Percentiles rank a stretch among this genome's conserved stretches.
These are phyloP conservation scores for Suillus clintonianus DNA, from an alignment of 768 basidiomycete species.

Conservation along the genomic window DNA sequence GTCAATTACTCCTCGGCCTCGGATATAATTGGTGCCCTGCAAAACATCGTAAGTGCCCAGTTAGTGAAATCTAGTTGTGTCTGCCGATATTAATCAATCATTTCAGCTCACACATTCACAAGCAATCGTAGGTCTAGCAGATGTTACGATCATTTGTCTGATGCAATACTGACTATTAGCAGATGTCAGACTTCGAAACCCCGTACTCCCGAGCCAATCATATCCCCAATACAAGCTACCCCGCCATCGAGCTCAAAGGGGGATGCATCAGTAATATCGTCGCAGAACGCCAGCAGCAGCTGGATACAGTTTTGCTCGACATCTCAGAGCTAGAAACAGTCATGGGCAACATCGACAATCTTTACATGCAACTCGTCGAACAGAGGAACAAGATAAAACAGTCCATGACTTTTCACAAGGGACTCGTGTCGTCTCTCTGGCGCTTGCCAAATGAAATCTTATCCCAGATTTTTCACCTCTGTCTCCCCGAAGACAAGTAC, in stretches of 20 bases:
- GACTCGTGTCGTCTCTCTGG: no score
- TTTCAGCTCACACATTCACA: not conserved
- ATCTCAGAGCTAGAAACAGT: slow-evolving; percentile 12
- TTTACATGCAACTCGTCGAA: slow-evolving; percentile 16
- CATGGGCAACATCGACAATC: slow-evolving; percentile 14
- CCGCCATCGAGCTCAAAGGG: slow-evolving; percentile 14
- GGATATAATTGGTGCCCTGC: no score
- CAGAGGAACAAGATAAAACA: slow-evolving; percentile 12
- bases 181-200: slow-evolving; percentile 19
- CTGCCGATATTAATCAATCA: not conserved
- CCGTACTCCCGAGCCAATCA: slow-evolving; percentile 17
- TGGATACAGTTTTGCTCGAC: slow-evolving; percentile 14
- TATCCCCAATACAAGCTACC: slow-evolving; percentile 14
- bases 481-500: no score
- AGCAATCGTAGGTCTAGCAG: no score
- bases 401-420: slow-evolving; percentile 21
- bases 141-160: no score
- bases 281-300: slow-evolving; percentile 15
- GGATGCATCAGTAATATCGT: slow-evolving; percentile 15
- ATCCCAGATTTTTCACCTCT: no score
- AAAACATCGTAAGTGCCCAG: no score
- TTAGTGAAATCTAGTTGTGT: no score
- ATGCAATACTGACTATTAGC: not conserved
- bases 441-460: no score
- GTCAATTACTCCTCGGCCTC: no score